Evolutionary conservation across 2,329 filamentous ascomycete species (phyloP), one percentile per base, ranked within the genome.

Genomic region (Ophiostoma fasciatum): DNA sequence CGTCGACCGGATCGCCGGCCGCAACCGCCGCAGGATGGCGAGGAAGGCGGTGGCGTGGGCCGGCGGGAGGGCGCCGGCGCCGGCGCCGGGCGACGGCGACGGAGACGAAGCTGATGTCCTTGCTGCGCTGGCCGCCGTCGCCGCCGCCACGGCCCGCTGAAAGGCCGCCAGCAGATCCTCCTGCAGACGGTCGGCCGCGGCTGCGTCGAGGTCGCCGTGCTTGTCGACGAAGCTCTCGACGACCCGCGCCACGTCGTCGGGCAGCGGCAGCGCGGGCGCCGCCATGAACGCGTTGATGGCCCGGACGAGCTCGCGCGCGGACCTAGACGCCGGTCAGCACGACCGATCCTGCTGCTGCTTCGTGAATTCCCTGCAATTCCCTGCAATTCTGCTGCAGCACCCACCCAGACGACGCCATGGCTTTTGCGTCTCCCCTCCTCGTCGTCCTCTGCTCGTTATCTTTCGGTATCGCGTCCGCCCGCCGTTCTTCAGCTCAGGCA

Each of bases 111-210:
- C n/a, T n/a, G n/a, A n/a, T 63, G 62, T 40, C 87, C 70, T 44
- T 72, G 63, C 48, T 69, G 74, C 39, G 76, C 64, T n/a, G n/a
- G n/a, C n/a, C n/a, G n/a, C n/a, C n/a, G n/a, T n/a, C n/a, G n/a
- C n/a, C n/a, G n/a, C n/a, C n/a, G n/a, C n/a, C n/a, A n/a, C n/a
- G n/a, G n/a, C n/a, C n/a, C n/a, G n/a, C n/a, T n/a, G n/a, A 58
- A 78, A 84, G 36, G 82, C 65, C 18, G 63, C 56, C 28, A 78
- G 59, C 7, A 90, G 64, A 47, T 85, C 81, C 28, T 84, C 79
- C 42, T 84, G 74, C 34, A 85, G 63, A 39, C 76, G 73, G 45
- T 82, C 78, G n/a, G 74, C 67, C 28, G 74, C 66, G 38, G 65
- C 58, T 35, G 83, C 78, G 48, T 87, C 81, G 44, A 72, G 68